Base-by-base conservation (phyloP, 441 rosid species). In the Adansonia rubrostipa region DNA sequence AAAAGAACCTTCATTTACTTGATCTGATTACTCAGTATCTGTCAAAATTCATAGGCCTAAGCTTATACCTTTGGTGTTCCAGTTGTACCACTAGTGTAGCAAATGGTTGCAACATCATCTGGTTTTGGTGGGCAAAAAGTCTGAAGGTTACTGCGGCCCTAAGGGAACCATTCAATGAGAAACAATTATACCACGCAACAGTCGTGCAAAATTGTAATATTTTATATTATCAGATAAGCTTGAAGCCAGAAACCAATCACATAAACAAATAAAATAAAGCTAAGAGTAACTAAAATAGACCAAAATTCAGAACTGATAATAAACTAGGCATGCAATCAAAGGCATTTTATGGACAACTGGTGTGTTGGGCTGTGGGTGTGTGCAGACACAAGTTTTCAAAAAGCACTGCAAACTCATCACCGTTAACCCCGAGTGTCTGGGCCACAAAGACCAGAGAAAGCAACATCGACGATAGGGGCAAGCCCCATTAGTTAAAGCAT, bases 21-120 rank as follows among this genome's bases (percentile, higher is more conserved):
- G 15, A 33, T 28, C 28, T n/a, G 28, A 57, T 54, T 56, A 40
- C 17, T 19, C 64, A 56, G 61, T 36, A 73, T 40, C 19, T 56
- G 73, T 51, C 63, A 67, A 76, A 62, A 73, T 62, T 71, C 74
- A 81, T 22, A 14, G 14, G 9, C 82, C 58, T 57, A 24, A 76
- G 80, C 5, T 36, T 73, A 60, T 87, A 97, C 99, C 98, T 97
- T 97, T 71, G 99, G 99, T 73, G 93, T 93, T 74, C 99, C 99
- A 70, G 99, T 97, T 79, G 99, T 97, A 75, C 99, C 99, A 80
- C 99, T 97, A 44, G 99, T 97, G 81, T 97, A 95, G 87, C 99
- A 97, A 81, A 97, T 86, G 65, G 99, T 97, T 73, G 99, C 99
- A 81, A 91, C 74, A 82, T 93, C 98, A 76, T 93, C 97, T 19